These are phyloP conservation scores for Kernera saxatilis DNA, from an alignment of 345 rosid species.

Conservation along the genomic window DNA sequence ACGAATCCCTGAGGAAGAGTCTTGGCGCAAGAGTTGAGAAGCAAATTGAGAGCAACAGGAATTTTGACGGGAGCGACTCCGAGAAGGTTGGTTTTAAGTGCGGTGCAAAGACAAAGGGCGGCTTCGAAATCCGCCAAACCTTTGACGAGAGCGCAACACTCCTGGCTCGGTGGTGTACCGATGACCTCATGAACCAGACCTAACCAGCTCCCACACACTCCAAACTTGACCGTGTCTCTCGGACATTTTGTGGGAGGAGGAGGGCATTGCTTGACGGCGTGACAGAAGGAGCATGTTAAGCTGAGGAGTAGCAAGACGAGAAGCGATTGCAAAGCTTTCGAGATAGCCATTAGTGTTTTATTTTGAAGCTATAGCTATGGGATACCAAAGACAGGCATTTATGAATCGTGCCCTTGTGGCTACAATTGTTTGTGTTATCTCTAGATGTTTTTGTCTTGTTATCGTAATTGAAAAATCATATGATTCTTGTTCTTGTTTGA, in stretches of 20 bases:
- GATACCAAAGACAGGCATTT: neutral
- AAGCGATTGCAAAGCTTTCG: neutral
- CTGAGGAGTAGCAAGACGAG: slow-evolving; percentile 29
- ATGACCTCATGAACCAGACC: slow-evolving; percentile 58
- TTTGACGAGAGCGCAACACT: slow-evolving; percentile 58
- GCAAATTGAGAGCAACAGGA: slow-evolving; percentile 44
- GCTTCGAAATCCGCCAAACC: slow-evolving; percentile 91
- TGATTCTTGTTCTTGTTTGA: neutral
- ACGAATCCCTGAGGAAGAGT: slow-evolving; percentile 46
- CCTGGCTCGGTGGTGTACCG: slow-evolving; percentile 64
- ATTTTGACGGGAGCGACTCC: slow-evolving; percentile 37
- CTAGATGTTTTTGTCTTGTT: neutral
- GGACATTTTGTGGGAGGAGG: slow-evolving; percentile 40
- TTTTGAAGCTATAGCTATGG: neutral
- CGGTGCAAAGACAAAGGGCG: slow-evolving; percentile 68
- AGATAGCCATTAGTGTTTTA: slow-evolving; percentile 6
- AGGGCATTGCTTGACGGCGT: slow-evolving; percentile 28
- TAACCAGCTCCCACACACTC: slow-evolving; percentile 79
- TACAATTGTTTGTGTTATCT: slow-evolving; percentile 15
- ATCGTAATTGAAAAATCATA: neutral
- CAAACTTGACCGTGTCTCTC: slow-evolving; percentile 54
- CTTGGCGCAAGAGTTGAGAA: slow-evolving; percentile 50
- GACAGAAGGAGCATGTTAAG: slow-evolving; percentile 30
- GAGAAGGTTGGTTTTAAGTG: slow-evolving; percentile 54
- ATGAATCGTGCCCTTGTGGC: slow-evolving; percentile 7